phyloP scores from a whole-genome alignment of 1,284 basidiomycete species.

The Ustilago curta region DNA sequence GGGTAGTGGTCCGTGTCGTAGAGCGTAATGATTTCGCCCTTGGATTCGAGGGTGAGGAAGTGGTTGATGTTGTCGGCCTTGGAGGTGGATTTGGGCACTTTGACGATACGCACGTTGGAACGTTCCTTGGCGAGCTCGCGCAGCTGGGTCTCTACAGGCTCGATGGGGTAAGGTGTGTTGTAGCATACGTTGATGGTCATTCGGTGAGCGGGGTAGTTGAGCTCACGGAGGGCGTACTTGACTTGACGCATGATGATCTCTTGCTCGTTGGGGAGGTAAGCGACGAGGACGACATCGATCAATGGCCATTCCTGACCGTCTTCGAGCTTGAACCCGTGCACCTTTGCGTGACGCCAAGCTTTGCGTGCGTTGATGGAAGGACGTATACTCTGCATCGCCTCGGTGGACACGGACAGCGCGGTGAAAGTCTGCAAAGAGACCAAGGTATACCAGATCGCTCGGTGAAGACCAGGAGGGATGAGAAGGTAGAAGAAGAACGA shows the following conservation, averaged over 20 bases:
- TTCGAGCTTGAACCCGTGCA: constrained; percentile 50
- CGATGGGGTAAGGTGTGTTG: constrained; percentile 61
- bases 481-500: constrained; percentile 58
- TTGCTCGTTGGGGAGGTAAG: constrained; percentile 62
- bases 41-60: constrained; percentile 54
- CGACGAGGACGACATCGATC: constrained; percentile 61
- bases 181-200: constrained; percentile 62
- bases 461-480: constrained; percentile 49
- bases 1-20: constrained; percentile 63
- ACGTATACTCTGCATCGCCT: constrained; percentile 58
- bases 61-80: constrained; percentile 64
- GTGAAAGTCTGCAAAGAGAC: constrained; percentile 57
- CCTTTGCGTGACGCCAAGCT: constrained; percentile 49
- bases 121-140: constrained; percentile 42
- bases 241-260: constrained; percentile 62
- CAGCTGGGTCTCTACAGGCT: constrained; percentile 53
- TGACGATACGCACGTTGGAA: constrained; percentile 52
- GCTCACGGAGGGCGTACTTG: constrained; percentile 57
- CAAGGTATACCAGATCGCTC: constrained; percentile 53
- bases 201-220: constrained; percentile 55
- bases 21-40: constrained; percentile 58
- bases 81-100: constrained; percentile 59
- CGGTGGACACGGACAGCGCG: constrained; percentile 54
- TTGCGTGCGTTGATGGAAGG: constrained; percentile 56
- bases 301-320: constrained; percentile 56